Percentiles rank a stretch among this genome's conserved stretches.
phyloP scores from a whole-genome alignment of 768 basidiomycete genomes.

The Podaxis rugospora region DNA sequence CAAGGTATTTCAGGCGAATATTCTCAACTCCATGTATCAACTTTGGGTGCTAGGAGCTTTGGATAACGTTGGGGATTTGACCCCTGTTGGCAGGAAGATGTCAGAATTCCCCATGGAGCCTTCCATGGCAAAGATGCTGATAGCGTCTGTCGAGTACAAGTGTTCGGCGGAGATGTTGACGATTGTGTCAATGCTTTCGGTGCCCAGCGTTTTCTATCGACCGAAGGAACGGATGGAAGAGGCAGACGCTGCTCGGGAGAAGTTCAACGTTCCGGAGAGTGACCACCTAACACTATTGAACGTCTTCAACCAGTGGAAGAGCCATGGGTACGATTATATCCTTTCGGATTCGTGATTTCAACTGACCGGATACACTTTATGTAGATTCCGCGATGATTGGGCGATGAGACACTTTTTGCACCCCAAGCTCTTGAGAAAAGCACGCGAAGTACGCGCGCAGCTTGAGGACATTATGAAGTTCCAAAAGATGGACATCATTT shows the following conservation, averaged over 20 bases:
- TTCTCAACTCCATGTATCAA: conserved; percentile 99
- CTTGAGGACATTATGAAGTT: conserved; percentile 99
- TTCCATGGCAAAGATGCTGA: conserved; percentile 98
- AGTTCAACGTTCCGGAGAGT: conserved; percentile 98
- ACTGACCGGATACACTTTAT: conserved; percentile 4
- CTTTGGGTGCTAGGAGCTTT: conserved; percentile 98
- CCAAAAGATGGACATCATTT: conserved; percentile 93
- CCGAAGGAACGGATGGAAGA: conserved; percentile 98
- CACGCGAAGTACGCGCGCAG: conserved; percentile 91
- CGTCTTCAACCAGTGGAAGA: conserved; percentile 98
- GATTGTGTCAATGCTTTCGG: conserved; percentile 98
- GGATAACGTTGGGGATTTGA: conserved; percentile 96
- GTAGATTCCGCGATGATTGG: conserved; percentile 92
- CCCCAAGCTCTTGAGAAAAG: conserved; percentile 92
- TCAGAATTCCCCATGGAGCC: conserved; percentile 99
- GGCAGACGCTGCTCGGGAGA: conserved; percentile 94
- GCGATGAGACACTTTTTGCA: conserved; percentile 93
- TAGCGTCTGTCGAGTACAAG: conserved; percentile 88
- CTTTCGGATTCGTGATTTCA: conserved; percentile 3
- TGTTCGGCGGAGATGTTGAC: conserved; percentile 97
- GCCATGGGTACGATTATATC: conserved; percentile 66
- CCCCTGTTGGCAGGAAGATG: conserved; percentile 91
- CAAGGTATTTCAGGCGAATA: conserved; percentile 69
- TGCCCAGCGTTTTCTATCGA: conserved; percentile 95
- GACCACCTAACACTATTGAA: conserved; percentile 95